Evolutionary conservation across 169 alveolate species (phyloP).

Genomic region (Babesia caballi): DNA sequence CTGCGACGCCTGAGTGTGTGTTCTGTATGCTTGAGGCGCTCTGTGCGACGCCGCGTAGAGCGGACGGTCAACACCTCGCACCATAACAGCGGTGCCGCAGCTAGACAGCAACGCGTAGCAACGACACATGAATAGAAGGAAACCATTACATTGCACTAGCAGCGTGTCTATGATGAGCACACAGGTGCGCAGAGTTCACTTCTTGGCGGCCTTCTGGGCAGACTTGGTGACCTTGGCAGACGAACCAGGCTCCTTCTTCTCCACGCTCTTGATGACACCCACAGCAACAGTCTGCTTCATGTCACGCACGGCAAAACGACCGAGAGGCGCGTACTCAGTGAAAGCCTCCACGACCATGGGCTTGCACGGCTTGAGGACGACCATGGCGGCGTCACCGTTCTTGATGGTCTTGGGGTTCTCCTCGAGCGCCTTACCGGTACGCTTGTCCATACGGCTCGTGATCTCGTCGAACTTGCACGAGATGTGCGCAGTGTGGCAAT

Average conservation of each 20-base stretch:
- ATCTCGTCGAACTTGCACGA: conserved; percentile 95
- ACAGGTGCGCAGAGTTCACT: conserved; percentile 11
- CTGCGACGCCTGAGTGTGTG: too few species aligned
- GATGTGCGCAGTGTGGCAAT: conserved; percentile 97
- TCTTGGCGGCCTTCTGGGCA: conserved; percentile 69
- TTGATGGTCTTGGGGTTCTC: conserved; percentile 94
- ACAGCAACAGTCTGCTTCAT: conserved; percentile 99
- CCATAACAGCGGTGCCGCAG: too few species aligned
- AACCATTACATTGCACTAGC: conserved; percentile 1
- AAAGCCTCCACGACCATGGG: conserved; percentile 96
- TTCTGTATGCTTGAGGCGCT: too few species aligned
- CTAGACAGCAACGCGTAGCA: too few species aligned
- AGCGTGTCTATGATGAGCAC: neutral
- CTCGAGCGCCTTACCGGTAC: conserved; percentile 94
- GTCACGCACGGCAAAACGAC: conserved; percentile 98
- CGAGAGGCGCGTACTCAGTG: conserved; percentile 96
- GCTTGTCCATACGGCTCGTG: conserved; percentile 92
- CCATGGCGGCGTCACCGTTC: conserved; percentile 96
- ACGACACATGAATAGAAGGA: conserved; percentile 13
- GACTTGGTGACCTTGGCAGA: conserved; percentile 81
- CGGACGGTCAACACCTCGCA: too few species aligned
- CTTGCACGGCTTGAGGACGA: conserved; percentile 91
- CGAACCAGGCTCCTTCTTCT: conserved; percentile 91
- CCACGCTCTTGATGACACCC: conserved; percentile 95
- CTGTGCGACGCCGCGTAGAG: too few species aligned